Conservation (phyloP, 2,329 filamentous ascomycete species). For the Lecanicillium sp. region DNA sequence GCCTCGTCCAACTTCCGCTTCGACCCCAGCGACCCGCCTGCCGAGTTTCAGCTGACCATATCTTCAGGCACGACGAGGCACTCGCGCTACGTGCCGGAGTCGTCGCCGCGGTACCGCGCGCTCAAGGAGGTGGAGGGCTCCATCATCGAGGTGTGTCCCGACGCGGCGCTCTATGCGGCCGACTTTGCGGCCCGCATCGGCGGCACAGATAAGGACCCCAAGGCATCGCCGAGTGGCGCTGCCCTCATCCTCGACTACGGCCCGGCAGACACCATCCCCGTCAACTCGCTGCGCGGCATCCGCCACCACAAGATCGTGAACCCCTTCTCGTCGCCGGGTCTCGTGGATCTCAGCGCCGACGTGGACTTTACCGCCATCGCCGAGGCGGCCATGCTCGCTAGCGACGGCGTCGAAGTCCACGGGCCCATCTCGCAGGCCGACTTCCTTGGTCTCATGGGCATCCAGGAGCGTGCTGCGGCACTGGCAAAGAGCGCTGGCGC, state of each 20-base stretch:
- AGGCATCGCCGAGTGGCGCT: conserved; percentile 65
- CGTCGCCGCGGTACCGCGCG: conserved; percentile 70
- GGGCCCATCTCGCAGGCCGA: conserved; percentile 81
- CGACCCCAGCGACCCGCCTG: conserved; percentile 46
- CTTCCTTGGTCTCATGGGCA: conserved; percentile 78
- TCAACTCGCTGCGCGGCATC: conserved; percentile 89
- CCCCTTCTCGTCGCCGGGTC: conserved; percentile 72
- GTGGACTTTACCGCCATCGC: conserved; percentile 88
- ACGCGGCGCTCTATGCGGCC: conserved; percentile 70
- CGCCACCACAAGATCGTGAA: conserved; percentile 68
- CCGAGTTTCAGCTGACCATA: conserved; percentile 84
- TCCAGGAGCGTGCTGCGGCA: conserved; percentile 67
- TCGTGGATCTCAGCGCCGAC: conserved; percentile 84
- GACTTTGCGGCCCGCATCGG: conserved; percentile 85
- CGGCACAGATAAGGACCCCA: conserved; percentile 50
- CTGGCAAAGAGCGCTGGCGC: conserved; percentile 45
- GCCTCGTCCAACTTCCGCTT: conserved; percentile 41
- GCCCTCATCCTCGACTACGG: conserved; percentile 97
- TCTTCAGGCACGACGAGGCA: conserved; percentile 72
- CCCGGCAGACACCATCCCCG: conserved; percentile 67
- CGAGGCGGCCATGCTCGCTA: conserved; percentile 70
- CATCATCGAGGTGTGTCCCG: conserved; percentile 84
- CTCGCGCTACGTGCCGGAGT: conserved; percentile 76
- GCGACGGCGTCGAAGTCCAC: conserved; percentile 80
- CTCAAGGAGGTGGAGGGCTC: conserved; percentile 63